Base-by-base conservation (phyloP, 2,329 filamentous ascomycete genomes). In the Aspergillus ustus region DNA sequence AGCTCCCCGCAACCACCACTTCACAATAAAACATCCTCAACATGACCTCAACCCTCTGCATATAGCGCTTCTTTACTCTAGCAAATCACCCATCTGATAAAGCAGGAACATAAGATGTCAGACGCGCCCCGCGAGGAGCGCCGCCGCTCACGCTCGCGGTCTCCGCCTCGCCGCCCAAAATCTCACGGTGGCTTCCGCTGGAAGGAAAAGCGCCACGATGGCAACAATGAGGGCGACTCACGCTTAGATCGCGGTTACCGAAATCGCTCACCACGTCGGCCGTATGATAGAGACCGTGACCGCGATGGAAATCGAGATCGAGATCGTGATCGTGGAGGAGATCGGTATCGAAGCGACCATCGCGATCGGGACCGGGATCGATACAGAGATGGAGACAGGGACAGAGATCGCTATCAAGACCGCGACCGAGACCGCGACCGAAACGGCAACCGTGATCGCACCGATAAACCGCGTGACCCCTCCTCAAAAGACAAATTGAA, bases 181-280 rank as follows among this genome's bases (percentile, higher is more conserved):
- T 77, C 69, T 43, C 72, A 69, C 51, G 73, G 77, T 46, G 81
- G 81, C 2, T 82, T 82, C 67, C 77, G 77, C 60, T 82, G 81
- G 80, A 82, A 82, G 58, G 79, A 82, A 45, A 81, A 82, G 66
- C 80, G 83, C 44, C 78, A 82, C 63, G 78, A 81, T 53, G 63
- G 67, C 53, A 62, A 70, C 31, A 72, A 73, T 43, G 78, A 82
- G 43, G 77, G 80, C 44, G 81, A 84, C 31, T 75, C 80, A 61
- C 77, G 77, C 60, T 77, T 84, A 64, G 83, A 86, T 60, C 78
- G 85, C 64, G 84, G 85, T 56, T 87, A 87, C 59, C 73, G 78
- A 61, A 76, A 62, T 25, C 63, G 63, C 11, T 65, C 63, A 2
- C 63, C 63, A 20, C 54, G 51, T 11, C 28, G 61, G 43, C 45